Evolutionary conservation across 2,329 filamentous ascomycete genomes (phyloP).

Genomic region (Alternaria consortialis): DNA sequence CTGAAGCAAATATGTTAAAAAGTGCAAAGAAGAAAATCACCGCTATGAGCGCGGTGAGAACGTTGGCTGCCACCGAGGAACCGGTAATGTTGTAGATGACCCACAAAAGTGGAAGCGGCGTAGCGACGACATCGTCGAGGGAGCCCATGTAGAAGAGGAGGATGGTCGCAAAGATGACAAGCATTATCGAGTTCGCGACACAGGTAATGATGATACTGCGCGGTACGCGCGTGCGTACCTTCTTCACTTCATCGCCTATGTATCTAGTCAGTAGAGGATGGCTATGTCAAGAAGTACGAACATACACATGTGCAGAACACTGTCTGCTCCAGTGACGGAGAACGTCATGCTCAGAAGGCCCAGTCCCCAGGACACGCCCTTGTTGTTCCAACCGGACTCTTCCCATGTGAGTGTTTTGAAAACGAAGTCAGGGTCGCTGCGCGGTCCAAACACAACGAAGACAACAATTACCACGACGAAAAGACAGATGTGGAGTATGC

Average conservation of each 20-base stretch:
- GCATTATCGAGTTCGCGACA: conserved; percentile 56
- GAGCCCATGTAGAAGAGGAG: conserved; percentile 58
- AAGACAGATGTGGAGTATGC: conserved; percentile 59
- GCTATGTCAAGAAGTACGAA: neutral
- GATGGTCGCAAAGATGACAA: conserved; percentile 56
- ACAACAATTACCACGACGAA: conserved; percentile 60
- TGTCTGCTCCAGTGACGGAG: conserved; percentile 56
- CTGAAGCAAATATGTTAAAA: conserved; percentile 57
- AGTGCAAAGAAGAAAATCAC: conserved; percentile 53
- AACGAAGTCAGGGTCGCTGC: conserved; percentile 51
- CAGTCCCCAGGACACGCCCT: conserved; percentile 54
- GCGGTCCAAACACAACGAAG: conserved; percentile 54
- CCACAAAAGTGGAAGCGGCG: conserved; percentile 46
- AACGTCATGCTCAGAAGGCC: conserved; percentile 49
- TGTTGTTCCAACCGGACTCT: conserved; percentile 53
- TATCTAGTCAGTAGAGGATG: neutral
- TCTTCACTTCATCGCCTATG: conserved; percentile 52
- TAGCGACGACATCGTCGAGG: conserved; percentile 31
- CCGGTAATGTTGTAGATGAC: conserved; percentile 54
- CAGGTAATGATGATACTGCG: conserved; percentile 45
- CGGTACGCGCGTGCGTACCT: conserved; percentile 53
- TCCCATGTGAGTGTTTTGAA: conserved; percentile 57
- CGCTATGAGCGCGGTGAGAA: conserved; percentile 52
- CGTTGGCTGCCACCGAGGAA: conserved; percentile 53
- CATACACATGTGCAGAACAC: conserved; percentile 55